Conservation (phyloP, 768 basidiomycete genomes). For the Mycena vitilis region DNA sequence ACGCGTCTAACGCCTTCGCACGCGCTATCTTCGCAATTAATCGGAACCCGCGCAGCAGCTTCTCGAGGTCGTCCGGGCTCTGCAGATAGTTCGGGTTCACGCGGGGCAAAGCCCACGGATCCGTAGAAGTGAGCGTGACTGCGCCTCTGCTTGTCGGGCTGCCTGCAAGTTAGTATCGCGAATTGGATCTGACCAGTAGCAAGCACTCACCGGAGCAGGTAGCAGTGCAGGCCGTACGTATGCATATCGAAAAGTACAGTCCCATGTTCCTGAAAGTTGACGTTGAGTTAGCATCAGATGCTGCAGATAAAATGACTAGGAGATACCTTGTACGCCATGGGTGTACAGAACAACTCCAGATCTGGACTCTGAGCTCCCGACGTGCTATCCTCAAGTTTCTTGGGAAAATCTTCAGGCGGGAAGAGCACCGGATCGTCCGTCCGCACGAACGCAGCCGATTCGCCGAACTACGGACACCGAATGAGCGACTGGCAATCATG, state of each 20-base stretch:
- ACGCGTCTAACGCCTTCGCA: slow-evolving; percentile 52
- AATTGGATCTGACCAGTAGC: background rate
- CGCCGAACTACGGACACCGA: slow-evolving; percentile 51
- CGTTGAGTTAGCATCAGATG: background rate
- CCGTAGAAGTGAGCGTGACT: slow-evolving; percentile 52
- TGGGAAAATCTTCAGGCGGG: slow-evolving; percentile 49
- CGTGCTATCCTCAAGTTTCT: slow-evolving; percentile 56
- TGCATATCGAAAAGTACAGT: slow-evolving; percentile 47
- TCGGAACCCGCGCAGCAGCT: slow-evolving; percentile 56
- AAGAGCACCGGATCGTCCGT: slow-evolving; percentile 65
- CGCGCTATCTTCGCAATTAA: slow-evolving; percentile 53
- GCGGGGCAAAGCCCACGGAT: slow-evolving; percentile 57
- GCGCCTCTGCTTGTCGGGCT: slow-evolving; percentile 58
- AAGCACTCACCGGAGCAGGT: slow-evolving; percentile 51
- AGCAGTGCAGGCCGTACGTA: slow-evolving; percentile 56
- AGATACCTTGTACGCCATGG: slow-evolving; percentile 55
- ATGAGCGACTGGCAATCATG: background rate
- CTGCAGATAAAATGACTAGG: background rate
- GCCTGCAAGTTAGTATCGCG: background rate
- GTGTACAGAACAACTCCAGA: slow-evolving; percentile 59
- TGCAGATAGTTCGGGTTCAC: slow-evolving; percentile 60
- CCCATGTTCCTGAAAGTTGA: slow-evolving; percentile 49
- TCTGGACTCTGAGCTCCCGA: slow-evolving; percentile 60
- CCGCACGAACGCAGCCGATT: slow-evolving; percentile 70
- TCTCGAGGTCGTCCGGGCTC: slow-evolving; percentile 54